These are phyloP conservation scores for Chalciporus piperatus DNA, from an alignment of 768 basidiomycete species.

Conservation along the genomic window DNA sequence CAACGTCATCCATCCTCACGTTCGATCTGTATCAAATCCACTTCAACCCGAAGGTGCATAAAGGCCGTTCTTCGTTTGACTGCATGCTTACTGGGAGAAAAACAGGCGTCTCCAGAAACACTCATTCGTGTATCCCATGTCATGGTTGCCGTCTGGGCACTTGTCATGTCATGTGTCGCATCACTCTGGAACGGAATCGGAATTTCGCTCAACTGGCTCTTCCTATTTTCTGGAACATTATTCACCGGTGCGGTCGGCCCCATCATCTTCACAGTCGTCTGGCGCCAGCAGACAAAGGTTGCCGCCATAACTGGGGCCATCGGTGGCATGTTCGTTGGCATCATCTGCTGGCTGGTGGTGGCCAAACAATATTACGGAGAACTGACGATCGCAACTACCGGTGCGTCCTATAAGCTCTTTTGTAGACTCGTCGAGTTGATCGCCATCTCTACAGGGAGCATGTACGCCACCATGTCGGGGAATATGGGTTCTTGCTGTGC, in stretches of 20 bases:
- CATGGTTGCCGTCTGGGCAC: slow-evolving; percentile 25
- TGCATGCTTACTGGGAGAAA: no score
- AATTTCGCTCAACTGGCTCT: slow-evolving; percentile 19
- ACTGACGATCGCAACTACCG: slow-evolving; percentile 10
- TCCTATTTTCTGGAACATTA: slow-evolving; percentile 18
- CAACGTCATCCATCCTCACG: slow-evolving; percentile 34
- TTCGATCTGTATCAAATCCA: slow-evolving; percentile 36
- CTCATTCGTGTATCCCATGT: slow-evolving; percentile 25
- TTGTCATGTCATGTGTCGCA: slow-evolving; percentile 24
- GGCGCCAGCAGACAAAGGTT: slow-evolving; percentile 37
- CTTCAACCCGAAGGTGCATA: slow-evolving; percentile 17
- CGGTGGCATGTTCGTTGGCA: slow-evolving; percentile 40
- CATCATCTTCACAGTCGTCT: slow-evolving; percentile 17
- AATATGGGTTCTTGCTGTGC: slow-evolving; percentile 17
- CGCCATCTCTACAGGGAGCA: slow-evolving; percentile 4
- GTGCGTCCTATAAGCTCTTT: no score
- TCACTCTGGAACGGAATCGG: slow-evolving; percentile 27
- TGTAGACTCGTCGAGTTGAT: no score
- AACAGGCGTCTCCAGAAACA: slow-evolving; percentile 10
- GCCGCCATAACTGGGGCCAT: slow-evolving; percentile 41
- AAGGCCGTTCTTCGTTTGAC: no score
- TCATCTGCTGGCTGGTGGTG: slow-evolving; percentile 45
- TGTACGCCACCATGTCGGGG: slow-evolving; percentile 16
- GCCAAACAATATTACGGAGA: slow-evolving; percentile 17
- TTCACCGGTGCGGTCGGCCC: slow-evolving; percentile 33